Conservation (phyloP, 176 grass and related monocot species). For the Aegilops speltoides region DNA sequence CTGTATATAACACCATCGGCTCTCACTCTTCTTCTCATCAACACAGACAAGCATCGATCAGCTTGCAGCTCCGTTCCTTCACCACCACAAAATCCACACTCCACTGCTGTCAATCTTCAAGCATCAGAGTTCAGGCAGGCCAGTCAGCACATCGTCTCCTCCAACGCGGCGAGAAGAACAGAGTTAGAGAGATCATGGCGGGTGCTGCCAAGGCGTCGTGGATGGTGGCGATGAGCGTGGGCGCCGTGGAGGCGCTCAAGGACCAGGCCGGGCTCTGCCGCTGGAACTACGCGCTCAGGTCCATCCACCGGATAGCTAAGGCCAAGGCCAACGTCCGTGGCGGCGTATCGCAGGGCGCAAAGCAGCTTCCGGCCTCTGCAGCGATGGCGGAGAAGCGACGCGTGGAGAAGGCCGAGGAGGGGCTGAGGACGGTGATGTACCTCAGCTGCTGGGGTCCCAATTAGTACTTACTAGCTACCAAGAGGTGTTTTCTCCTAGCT, state of each 20-base stretch:
- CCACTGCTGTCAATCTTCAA: neutral
- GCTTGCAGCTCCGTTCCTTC: neutral
- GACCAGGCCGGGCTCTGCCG: conserved; percentile 49
- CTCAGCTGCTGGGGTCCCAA: conserved; percentile 65
- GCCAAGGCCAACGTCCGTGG: neutral
- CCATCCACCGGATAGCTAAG: neutral
- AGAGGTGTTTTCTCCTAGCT: too few species aligned
- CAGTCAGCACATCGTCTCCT: neutral
- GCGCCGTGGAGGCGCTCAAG: conserved; percentile 54
- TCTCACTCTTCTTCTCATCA: neutral
- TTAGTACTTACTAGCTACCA: neutral
- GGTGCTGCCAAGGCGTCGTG: neutral
- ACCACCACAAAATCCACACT: neutral
- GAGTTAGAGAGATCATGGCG: neutral
- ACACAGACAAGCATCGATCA: neutral
- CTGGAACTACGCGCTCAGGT: conserved; percentile 49
- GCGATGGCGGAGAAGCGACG: neutral
- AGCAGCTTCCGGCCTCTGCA: neutral
- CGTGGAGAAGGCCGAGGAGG: conserved; percentile 47
- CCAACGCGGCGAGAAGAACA: neutral
- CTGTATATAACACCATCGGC: neutral
- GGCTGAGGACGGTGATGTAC: conserved; percentile 64
- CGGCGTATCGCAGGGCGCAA: neutral
- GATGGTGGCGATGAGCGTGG: conserved; percentile 42
- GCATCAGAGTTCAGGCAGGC: neutral